A percentile compares a stretch with the other conserved stretches of the same genome.
phyloP scores from a whole-genome alignment of 345 rosid species.

The Zanthoxylum bungeanum region DNA sequence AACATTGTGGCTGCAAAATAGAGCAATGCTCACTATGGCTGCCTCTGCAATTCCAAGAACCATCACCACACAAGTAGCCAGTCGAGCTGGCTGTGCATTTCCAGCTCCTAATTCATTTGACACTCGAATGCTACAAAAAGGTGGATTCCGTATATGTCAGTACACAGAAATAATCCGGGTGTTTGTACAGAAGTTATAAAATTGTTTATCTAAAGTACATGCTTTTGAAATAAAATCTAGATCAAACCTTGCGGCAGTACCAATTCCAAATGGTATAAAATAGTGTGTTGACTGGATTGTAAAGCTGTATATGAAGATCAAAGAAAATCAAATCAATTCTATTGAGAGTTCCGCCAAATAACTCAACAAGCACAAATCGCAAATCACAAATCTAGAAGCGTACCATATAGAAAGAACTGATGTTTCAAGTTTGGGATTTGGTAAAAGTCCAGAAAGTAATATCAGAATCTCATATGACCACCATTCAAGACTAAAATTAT shows the following conservation, averaged over 20 bases:
- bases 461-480: constrained; percentile 51
- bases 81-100: constrained; percentile 35
- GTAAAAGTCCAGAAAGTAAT: constrained; percentile 47
- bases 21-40: too few relatives aligned
- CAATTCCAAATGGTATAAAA: constrained; percentile 38
- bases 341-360: background rate
- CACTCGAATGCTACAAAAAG: too few relatives aligned
- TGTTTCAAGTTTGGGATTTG: constrained; percentile 51
- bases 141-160: background rate
- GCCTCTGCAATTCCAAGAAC: constrained; percentile 28
- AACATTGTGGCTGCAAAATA: too few relatives aligned
- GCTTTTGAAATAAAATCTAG: background rate
- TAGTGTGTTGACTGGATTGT: constrained; percentile 37
- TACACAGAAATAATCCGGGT: background rate
- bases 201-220: too few relatives aligned
- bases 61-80: constrained; percentile 25
- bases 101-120: too few relatives aligned
- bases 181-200: accelerated
- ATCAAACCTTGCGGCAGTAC: constrained; percentile 56
- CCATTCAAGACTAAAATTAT: constrained; percentile 45
- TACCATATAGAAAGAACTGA: constrained; percentile 61
- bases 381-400: background rate
- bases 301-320: constrained; percentile 31
- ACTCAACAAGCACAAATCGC: background rate
- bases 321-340: background rate